Base-by-base conservation (phyloP, 306 rosid genomes). In the Citrullus colocynthis region DNA sequence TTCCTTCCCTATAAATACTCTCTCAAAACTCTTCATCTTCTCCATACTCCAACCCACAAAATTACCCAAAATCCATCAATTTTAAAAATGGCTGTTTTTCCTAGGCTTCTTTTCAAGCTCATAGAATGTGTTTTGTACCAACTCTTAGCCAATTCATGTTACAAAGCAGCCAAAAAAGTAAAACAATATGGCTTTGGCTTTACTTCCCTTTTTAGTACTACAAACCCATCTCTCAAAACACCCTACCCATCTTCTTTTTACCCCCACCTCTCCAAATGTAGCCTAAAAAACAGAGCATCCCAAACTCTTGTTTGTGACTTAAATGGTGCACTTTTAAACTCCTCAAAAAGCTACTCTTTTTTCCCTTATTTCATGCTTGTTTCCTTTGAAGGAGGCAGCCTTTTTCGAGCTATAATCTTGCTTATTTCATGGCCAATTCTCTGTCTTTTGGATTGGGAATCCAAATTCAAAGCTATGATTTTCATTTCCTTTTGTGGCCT, bases 331-430 rank as follows among this genome's bases (percentile, higher is more conserved):
- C 83, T 93, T 7, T 75, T 93, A 16, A 88, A 84, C 67, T 9
- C 71, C 7, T 78, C 93, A 16, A 34, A 64, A 17, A 18, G 0
- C 2, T 73, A 80, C 15, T 89, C 98, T 6, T 85, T 89, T 78
- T 93, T 93, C 74, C 96, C 98, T 34, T 93, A 81, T 58, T 93
- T 91, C 94, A 93, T 93, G 98, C 86, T 93, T 8, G 88, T 91
- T 81, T 88, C 97, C 78, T 93, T 93, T 80, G 98, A 91, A 89
- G 94, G 90, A 69, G 96, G 98, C 36, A 84, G 94, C 86, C 85
- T 91, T 75, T 28, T 91, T 1, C 85, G 97, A 58, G 94, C 98
- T 5, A 36, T 93, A 6, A 66, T 88, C 32, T 78, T 93, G 83
- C 93, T 93, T 15, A 15, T 91, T 1, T 90, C 98, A 6, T 87